Conservation (phyloP, 768 basidiomycete species). For the Lactarius indigo region DNA sequence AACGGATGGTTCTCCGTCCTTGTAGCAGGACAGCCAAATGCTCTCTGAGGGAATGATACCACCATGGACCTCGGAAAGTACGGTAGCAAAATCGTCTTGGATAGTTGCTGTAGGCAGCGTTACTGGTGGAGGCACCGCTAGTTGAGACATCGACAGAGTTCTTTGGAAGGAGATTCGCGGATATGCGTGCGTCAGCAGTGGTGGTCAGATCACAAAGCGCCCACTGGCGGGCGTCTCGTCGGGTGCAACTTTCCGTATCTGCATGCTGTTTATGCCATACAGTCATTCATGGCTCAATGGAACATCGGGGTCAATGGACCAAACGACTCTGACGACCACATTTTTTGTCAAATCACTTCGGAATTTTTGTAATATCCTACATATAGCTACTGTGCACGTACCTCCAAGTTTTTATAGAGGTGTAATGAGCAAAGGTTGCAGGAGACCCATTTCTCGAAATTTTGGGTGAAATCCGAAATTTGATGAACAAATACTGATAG, state of each 20-base stretch:
- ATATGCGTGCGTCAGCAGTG: not conserved
- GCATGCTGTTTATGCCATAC: not conserved
- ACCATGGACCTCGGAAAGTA: slow-evolving; percentile 24
- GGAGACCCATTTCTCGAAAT: too few relatives aligned
- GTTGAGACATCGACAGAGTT: not conserved
- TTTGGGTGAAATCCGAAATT: too few relatives aligned
- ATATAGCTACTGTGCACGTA: too few relatives aligned
- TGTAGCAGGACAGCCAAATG: slow-evolving; percentile 27
- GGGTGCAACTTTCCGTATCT: not conserved
- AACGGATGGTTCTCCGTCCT: slow-evolving; percentile 21
- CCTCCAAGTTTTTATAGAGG: too few relatives aligned
- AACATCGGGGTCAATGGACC: too few relatives aligned
- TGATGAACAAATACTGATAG: too few relatives aligned
- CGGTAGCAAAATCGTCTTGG: slow-evolving; percentile 23
- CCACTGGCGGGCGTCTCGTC: not conserved
- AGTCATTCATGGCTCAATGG: too few relatives aligned
- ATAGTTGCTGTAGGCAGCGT: slow-evolving; percentile 23
- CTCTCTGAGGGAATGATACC: slow-evolving; percentile 22
- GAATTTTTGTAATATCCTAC: too few relatives aligned
- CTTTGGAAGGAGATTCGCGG: not conserved
- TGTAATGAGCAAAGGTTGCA: too few relatives aligned
- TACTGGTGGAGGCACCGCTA: slow-evolving; percentile 10
- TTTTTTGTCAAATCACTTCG: too few relatives aligned
- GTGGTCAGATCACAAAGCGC: not conserved
- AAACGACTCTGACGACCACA: too few relatives aligned